A percentile compares a stretch with the other conserved stretches of the same genome.
phyloP scores from a whole-genome alignment of 495 filamentous ascomycete genomes.

The Xanthoparmelia taractica region DNA sequence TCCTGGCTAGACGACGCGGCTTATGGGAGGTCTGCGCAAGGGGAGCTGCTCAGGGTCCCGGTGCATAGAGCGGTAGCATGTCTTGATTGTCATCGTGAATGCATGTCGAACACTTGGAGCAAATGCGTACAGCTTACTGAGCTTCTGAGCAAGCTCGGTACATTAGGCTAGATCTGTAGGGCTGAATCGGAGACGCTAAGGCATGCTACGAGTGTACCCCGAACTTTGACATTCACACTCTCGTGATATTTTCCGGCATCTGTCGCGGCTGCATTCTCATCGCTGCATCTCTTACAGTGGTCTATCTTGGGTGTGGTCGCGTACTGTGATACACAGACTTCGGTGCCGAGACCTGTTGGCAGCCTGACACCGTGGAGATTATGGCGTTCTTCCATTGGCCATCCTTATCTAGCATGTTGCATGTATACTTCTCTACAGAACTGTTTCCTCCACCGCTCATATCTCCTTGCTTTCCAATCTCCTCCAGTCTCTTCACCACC shows the following conservation, averaged over 20 bases:
- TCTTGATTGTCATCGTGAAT: neutral
- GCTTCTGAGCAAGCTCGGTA: neutral
- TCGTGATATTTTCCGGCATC: neutral
- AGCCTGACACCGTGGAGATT: neutral
- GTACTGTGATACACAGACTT: neutral
- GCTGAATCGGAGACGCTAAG: neutral
- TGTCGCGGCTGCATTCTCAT: neutral
- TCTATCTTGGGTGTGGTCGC: neutral
- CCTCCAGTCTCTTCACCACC: too few species aligned
- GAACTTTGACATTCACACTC: neutral
- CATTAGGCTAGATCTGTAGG: neutral
- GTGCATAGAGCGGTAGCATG: conserved; percentile 8
- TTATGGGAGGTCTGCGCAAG: neutral
- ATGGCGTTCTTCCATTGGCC: neutral
- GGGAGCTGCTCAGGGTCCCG: neutral
- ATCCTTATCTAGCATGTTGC: neutral
- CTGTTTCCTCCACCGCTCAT: neutral
- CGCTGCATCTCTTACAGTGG: neutral
- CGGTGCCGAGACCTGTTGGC: neutral
- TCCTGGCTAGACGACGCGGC: conserved; percentile 30
- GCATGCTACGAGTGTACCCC: neutral
- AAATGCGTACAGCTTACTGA: too few species aligned
- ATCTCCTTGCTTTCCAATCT: neutral
- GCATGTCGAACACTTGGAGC: neutral
- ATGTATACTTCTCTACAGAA: neutral